These are phyloP conservation scores for Cyclocybe cylindracea DNA, from an alignment of 768 basidiomycete genomes.

Conservation along the genomic window DNA sequence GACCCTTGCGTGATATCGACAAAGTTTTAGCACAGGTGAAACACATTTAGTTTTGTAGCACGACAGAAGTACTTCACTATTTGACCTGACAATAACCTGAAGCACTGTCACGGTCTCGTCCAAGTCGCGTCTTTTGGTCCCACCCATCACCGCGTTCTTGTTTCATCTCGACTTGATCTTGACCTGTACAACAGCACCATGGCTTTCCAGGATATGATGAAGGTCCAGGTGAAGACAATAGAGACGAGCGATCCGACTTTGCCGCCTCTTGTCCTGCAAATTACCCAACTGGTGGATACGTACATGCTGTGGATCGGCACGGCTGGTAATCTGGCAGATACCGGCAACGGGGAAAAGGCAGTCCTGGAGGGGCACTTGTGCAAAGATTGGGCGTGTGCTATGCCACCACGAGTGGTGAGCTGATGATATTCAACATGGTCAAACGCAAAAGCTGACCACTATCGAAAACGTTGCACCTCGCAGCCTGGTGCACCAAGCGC, in stretches of 20 bases:
- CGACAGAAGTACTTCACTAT: too few species aligned
- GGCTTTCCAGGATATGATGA: conserved; percentile 15
- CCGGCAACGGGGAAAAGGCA: conserved; percentile 49
- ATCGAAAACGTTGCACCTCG: conserved; percentile 6
- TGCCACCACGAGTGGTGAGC: conserved; percentile 54
- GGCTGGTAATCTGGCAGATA: conserved; percentile 40
- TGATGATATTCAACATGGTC: conserved; percentile 7
- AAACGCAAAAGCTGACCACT: neutral
- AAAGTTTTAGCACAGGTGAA: too few species aligned
- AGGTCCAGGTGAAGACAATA: conserved; percentile 50
- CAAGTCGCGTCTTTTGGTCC: too few species aligned
- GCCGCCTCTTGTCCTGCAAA: conserved; percentile 64
- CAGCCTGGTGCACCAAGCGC: conserved; percentile 39
- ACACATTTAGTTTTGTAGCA: too few species aligned
- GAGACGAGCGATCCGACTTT: conserved; percentile 48
- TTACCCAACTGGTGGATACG: conserved; percentile 66
- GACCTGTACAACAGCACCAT: conserved; percentile 9
- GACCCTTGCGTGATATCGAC: too few species aligned
- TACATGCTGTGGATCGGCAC: conserved; percentile 84
- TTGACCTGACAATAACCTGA: too few species aligned
- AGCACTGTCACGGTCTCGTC: too few species aligned
- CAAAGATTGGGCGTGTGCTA: conserved; percentile 82
- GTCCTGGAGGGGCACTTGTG: conserved; percentile 56
- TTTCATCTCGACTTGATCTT: too few species aligned
- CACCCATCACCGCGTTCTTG: neutral